phyloP scores from a whole-genome alignment of 768 basidiomycete species.

The Suillus clintonianus region DNA sequence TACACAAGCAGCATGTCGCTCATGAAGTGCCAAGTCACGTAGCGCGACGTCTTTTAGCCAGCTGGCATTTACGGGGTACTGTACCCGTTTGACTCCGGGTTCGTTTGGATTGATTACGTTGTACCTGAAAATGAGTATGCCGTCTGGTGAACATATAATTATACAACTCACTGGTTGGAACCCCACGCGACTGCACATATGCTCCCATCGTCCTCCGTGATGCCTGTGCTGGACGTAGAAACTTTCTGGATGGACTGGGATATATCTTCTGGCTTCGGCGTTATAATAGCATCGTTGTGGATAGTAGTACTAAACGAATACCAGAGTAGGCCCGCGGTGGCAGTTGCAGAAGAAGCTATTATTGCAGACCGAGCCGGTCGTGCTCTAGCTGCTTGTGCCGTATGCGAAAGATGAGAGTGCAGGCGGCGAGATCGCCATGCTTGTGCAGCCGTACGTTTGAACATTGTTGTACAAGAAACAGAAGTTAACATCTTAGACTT shows the following conservation, averaged over 20 bases:
- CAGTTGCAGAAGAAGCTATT: conserved; percentile 31
- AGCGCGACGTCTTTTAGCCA: conserved; percentile 73
- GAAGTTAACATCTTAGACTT: no score
- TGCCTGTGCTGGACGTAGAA: conserved; percentile 21
- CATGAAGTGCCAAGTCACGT: conserved; percentile 70
- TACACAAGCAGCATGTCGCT: conserved; percentile 70
- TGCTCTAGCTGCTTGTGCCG: conserved; percentile 22
- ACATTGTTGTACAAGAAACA: conserved; percentile 12
- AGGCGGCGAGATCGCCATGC: conserved; percentile 2
- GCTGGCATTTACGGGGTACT: conserved; percentile 48
- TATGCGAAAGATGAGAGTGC: conserved; percentile 25
- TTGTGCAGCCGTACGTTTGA: conserved; percentile 9
- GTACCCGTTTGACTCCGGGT: conserved; percentile 42
- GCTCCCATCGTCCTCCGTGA: conserved; percentile 22
- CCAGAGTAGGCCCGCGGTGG: conserved; percentile 42
- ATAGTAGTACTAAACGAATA: conserved; percentile 35
- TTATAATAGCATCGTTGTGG: conserved; percentile 35
- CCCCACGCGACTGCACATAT: conserved; percentile 69
- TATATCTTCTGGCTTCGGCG: conserved; percentile 7
- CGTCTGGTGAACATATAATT: not conserved
- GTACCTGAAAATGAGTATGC: conserved; percentile 37
- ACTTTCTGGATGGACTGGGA: conserved; percentile 1
- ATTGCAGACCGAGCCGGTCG: conserved; percentile 17
- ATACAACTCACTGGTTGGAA: conserved; percentile 59
- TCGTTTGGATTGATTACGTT: conserved; percentile 45